Evolutionary conservation across 495 filamentous ascomycete species (phyloP), one percentile per base, ranked within the genome.

Genomic region (Podospora pseudopauciseta): DNA sequence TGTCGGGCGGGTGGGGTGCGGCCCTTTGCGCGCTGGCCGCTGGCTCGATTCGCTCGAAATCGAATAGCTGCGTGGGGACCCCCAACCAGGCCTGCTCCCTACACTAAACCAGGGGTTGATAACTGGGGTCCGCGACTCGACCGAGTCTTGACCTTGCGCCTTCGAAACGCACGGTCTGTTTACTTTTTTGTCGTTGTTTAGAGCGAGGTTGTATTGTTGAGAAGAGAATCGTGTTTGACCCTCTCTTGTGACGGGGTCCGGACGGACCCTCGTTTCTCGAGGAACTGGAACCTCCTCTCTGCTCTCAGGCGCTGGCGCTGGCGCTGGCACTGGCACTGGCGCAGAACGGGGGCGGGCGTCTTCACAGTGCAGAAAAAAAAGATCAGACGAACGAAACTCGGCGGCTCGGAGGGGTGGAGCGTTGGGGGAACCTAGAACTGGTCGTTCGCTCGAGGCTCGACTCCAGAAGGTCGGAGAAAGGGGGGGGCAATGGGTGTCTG

Each of bases 1-100:
- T 59, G 49, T 23, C 56, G 55, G 55, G 66, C 63, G 64, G 55
- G 60, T 67, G 68, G 68, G 60, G 68, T 28, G 20, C 16, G 20
- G 28, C 28, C 61, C 30, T 44, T 18, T 63, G 19, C 61, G 61
- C 61, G 61, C 61, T 32, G 61, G 55, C n/a, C 55, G 55, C 55
- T 58, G 55, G 27, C 34, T 63, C 61, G 61, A 63, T 63, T 63
- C 61, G 61, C 30, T 61, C 59, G 59, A 61, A 61, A 61, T 61
- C 27, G 59, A 61, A 61, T 61, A 61, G 59, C 59, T 61, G 59
- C 59, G 59, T 61, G 59, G 59, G 59, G 59, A 63, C 32, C 61
- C 61, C 27, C 27, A 19, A 28, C 32, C 61, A 18, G 61, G 11
- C 19, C 61, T 32, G 34, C 28, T 19, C 19, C 61, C 56, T 58